phyloP scores from a whole-genome alignment of 2,329 filamentous ascomycete species.

The Daldinia sp. region DNA sequence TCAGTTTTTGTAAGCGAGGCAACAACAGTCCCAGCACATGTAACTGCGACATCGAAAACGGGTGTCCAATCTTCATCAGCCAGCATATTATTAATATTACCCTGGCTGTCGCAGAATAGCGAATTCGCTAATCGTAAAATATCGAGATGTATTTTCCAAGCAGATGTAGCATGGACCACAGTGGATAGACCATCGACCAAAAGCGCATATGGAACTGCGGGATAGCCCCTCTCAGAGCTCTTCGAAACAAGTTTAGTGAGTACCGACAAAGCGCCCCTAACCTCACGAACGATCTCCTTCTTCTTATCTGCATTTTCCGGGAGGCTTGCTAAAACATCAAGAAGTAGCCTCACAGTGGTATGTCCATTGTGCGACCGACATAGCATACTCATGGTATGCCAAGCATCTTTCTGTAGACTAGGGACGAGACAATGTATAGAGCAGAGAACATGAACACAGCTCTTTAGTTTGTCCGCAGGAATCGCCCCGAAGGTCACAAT shows the following conservation, averaged over 20 bases:
- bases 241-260: constrained; percentile 70
- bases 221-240: constrained; percentile 66
- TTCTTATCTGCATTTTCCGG: constrained; percentile 55
- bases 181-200: constrained; percentile 66
- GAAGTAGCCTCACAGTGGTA: constrained; percentile 69
- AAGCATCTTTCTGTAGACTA: constrained; percentile 68
- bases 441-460: constrained; percentile 74
- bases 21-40: constrained; percentile 57
- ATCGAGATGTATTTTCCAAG: constrained; percentile 56
- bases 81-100: constrained; percentile 63
- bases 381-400: constrained; percentile 74
- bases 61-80: constrained; percentile 72
- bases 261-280: constrained; percentile 69
- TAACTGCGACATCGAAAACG: constrained; percentile 66
- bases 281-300: constrained; percentile 62
- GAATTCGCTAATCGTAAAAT: constrained; percentile 63
- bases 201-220: constrained; percentile 64
- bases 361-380: constrained; percentile 79
- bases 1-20: constrained; percentile 34
- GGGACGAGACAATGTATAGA: constrained; percentile 74
- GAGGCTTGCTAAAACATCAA: constrained; percentile 66
- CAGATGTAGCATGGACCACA: constrained; percentile 55
- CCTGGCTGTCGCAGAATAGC: constrained; percentile 62
- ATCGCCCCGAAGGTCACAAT: constrained; percentile 77
- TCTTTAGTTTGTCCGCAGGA: constrained; percentile 67